Conservation (phyloP, 2,329 filamentous ascomycete genomes). For the Bipolaris cookei region DNA sequence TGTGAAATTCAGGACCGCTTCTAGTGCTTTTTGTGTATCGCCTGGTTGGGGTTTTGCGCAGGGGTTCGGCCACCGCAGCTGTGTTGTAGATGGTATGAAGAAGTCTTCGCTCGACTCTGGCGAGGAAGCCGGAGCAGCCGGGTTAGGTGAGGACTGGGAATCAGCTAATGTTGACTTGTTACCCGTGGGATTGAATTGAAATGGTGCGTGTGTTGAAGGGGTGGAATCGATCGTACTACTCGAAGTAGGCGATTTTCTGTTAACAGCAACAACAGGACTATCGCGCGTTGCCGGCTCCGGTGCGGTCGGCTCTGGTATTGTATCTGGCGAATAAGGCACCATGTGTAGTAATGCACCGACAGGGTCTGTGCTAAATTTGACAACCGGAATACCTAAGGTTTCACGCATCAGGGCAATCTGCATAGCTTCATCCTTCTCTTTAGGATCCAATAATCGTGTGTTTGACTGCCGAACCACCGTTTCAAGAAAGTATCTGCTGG, state of each 20-base stretch:
- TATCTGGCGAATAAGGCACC: constrained; percentile 5
- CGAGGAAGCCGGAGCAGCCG: neutral
- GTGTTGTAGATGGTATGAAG: constrained; percentile 34
- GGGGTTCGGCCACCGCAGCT: constrained; percentile 34
- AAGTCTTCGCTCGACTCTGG: constrained; percentile 17
- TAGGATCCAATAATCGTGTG: constrained; percentile 18
- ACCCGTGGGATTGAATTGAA: constrained; percentile 26
- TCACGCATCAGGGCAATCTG: constrained; percentile 30
- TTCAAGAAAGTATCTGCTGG: constrained; percentile 35
- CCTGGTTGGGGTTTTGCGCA: constrained; percentile 14
- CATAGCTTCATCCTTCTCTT: constrained; percentile 34
- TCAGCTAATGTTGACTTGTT: neutral
- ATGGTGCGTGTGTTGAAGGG: constrained; percentile 11
- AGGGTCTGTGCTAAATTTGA: constrained; percentile 37
- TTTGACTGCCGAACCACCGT: constrained; percentile 20
- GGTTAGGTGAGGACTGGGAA: neutral
- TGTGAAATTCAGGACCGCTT: constrained; percentile 22
- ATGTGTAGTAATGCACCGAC: constrained; percentile 32
- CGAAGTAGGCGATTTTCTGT: constrained; percentile 1
- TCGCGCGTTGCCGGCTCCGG: too few relatives aligned
- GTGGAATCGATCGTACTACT: neutral
- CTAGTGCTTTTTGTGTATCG: constrained; percentile 19
- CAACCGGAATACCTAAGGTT: constrained; percentile 22
- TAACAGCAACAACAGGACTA: neutral
- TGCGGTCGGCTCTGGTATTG: neutral